Conservation (phyloP, 2,329 filamentous ascomycete genomes). For the Knoxdaviesia proteae region DNA sequence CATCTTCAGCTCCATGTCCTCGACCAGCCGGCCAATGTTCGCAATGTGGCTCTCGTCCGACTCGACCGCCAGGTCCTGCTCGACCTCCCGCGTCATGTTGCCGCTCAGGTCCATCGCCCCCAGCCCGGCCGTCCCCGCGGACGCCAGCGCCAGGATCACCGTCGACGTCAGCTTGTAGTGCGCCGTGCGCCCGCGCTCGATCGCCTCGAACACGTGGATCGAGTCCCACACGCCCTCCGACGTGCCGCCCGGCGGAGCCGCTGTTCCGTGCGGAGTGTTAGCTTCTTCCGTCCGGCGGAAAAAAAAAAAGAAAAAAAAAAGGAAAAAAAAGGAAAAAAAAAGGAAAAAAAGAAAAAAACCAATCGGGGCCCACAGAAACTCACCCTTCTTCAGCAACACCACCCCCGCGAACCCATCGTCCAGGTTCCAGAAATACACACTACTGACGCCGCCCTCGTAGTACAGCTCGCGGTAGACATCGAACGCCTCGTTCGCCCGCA, state of each 20-base stretch:
- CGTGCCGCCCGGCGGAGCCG: slow-evolving; percentile 41
- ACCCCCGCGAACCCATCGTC: slow-evolving; percentile 96
- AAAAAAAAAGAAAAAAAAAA: not conserved
- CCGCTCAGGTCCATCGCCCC: slow-evolving; percentile 83
- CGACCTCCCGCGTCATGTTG: slow-evolving; percentile 94
- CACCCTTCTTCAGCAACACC: slow-evolving; percentile 85
- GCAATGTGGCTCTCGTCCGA: slow-evolving; percentile 84
- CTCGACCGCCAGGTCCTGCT: slow-evolving; percentile 76
- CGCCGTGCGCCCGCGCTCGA: slow-evolving; percentile 73
- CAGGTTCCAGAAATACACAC: slow-evolving; percentile 95
- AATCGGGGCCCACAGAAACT: slow-evolving; percentile 9
- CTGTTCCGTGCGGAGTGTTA: slow-evolving; percentile 17
- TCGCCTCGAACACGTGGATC: slow-evolving; percentile 95
- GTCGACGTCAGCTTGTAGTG: slow-evolving; percentile 98
- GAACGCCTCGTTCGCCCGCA: slow-evolving; percentile 87
- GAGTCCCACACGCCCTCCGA: slow-evolving; percentile 84
- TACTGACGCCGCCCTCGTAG: slow-evolving; percentile 88
- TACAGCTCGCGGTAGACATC: slow-evolving; percentile 94
- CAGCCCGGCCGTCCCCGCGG: slow-evolving; percentile 26
- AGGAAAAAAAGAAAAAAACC: not conserved
- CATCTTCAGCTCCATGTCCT: slow-evolving; percentile 99
- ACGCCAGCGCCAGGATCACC: slow-evolving; percentile 75
- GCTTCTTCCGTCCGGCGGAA: not conserved
- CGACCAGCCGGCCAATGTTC: slow-evolving; percentile 82
- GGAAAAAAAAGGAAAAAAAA: not conserved